phyloP scores from a whole-genome alignment of 2,329 filamentous ascomycete genomes.

The Trichoderma asperellum region DNA sequence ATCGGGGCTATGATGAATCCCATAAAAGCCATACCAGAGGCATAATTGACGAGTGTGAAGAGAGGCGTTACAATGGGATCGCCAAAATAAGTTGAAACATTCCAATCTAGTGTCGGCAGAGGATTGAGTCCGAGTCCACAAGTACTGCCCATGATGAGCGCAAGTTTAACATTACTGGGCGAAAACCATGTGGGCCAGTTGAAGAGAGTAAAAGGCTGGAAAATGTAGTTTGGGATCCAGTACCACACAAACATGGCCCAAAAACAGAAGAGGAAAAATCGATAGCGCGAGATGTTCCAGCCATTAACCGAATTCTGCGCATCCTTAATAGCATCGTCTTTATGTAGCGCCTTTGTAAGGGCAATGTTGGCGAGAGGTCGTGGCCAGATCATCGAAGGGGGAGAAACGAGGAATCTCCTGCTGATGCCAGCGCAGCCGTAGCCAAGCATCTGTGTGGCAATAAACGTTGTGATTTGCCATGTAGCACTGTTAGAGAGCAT shows the following conservation, averaged over 20 bases:
- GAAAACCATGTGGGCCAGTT: constrained; percentile 58
- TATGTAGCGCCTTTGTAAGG: constrained; percentile 40
- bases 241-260: constrained; percentile 54
- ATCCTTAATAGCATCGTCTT: constrained; percentile 31
- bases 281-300: constrained; percentile 38
- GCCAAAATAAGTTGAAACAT: constrained; percentile 37
- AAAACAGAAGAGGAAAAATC: constrained; percentile 50
- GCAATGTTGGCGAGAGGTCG: constrained; percentile 51
- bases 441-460: constrained; percentile 56
- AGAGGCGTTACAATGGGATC: constrained; percentile 41
- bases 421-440: constrained; percentile 55
- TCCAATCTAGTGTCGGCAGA: constrained; percentile 48
- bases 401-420: constrained; percentile 54
- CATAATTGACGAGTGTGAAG: constrained; percentile 39
- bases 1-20: constrained; percentile 57
- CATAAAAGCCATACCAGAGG: constrained; percentile 49
- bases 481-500: constrained; percentile 40
- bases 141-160: constrained; percentile 42
- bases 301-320: constrained; percentile 34
- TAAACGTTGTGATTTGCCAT: constrained; percentile 52
- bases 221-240: constrained; percentile 56
- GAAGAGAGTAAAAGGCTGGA: constrained; percentile 50
- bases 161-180: constrained; percentile 44
- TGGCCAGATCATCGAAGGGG: constrained; percentile 56
- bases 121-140: constrained; percentile 47